A percentile compares a stretch with the other conserved stretches of the same genome.
These are phyloP conservation scores for Mycena indigotica DNA, from an alignment of 768 basidiomycete genomes.

Conservation along the genomic window DNA sequence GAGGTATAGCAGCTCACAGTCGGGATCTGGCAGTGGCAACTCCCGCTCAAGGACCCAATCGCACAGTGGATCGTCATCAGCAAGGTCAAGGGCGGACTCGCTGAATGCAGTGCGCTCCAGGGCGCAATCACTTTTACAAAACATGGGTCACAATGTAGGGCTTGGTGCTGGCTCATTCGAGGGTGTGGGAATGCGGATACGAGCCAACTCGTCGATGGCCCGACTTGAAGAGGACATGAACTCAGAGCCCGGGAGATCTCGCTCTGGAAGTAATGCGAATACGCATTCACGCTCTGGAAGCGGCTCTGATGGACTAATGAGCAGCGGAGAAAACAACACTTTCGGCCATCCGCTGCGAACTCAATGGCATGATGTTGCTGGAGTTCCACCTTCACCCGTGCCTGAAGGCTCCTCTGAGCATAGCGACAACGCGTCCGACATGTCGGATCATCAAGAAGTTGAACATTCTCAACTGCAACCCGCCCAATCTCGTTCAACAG, in stretches of 20 bases:
- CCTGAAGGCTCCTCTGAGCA: constrained; percentile 21
- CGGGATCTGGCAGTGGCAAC: constrained; percentile 9
- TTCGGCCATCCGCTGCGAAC: constrained; percentile 65
- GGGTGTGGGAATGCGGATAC: constrained; percentile 51
- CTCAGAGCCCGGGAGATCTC: constrained; percentile 14
- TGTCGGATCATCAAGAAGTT: neutral
- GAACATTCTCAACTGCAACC: constrained; percentile 9
- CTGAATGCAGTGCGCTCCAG: constrained; percentile 56
- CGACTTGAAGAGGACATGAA: constrained; percentile 58
- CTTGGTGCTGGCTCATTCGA: constrained; percentile 60
- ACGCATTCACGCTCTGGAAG: constrained; percentile 56
- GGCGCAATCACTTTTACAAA: constrained; percentile 68
- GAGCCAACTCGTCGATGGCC: constrained; percentile 70
- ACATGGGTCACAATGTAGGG: constrained; percentile 42
- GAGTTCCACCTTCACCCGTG: constrained; percentile 20
- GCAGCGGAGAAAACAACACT: constrained; percentile 69
- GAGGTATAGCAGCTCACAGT: constrained; percentile 33
- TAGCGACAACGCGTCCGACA: constrained; percentile 8
- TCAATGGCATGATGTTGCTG: constrained; percentile 34
- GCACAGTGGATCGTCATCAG: constrained; percentile 41
- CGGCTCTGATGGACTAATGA: constrained; percentile 47
- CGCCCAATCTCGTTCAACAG: constrained; percentile 11
- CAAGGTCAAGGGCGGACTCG: constrained; percentile 47
- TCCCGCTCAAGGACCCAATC: constrained; percentile 32
- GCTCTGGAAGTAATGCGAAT: constrained; percentile 19